Percentiles rank a stretch among this genome's conserved stretches.
Evolutionary conservation across 2,329 filamentous ascomycete genomes (phyloP).

Genomic region (Pseudogymnoascus sp.): DNA sequence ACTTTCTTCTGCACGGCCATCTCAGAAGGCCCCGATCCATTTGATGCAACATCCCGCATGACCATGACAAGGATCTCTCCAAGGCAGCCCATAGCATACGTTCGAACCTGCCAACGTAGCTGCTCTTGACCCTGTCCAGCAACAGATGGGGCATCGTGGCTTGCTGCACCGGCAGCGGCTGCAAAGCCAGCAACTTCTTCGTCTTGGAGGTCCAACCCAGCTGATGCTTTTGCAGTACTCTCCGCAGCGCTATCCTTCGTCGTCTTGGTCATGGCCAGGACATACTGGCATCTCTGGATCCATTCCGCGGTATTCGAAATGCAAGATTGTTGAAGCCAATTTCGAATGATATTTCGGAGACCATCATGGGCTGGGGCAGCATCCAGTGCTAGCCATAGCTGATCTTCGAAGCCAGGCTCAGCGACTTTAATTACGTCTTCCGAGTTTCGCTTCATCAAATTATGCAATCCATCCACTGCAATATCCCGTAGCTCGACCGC

Average conservation of each 20-base stretch:
- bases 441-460: constrained; percentile 88
- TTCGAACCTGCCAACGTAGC: constrained; percentile 88
- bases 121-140: constrained; percentile 67
- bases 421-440: constrained; percentile 72
- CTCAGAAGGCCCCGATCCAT: constrained; percentile 72
- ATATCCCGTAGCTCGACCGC: constrained; percentile 64
- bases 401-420: constrained; percentile 73
- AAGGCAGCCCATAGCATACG: constrained; percentile 86
- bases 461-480: constrained; percentile 81
- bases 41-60: constrained; percentile 66
- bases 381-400: constrained; percentile 86
- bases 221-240: constrained; percentile 38
- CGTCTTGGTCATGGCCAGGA: constrained; percentile 77
- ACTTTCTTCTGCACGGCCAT: constrained; percentile 71
- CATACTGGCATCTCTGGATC: constrained; percentile 80
- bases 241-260: constrained; percentile 46
- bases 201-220: constrained; percentile 74
- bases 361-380: constrained; percentile 65
- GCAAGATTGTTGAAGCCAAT: constrained; percentile 89
- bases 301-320: constrained; percentile 72
- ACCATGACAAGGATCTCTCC: constrained; percentile 74
- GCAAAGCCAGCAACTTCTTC: constrained; percentile 97
- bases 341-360: constrained; percentile 78
- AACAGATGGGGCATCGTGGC: constrained; percentile 45
- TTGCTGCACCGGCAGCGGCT: constrained; percentile 51